A percentile compares a stretch with the other conserved stretches of the same genome.
Evolutionary conservation across 2,329 filamentous ascomycete species (phyloP).

Genomic region (Beauveria australis): DNA sequence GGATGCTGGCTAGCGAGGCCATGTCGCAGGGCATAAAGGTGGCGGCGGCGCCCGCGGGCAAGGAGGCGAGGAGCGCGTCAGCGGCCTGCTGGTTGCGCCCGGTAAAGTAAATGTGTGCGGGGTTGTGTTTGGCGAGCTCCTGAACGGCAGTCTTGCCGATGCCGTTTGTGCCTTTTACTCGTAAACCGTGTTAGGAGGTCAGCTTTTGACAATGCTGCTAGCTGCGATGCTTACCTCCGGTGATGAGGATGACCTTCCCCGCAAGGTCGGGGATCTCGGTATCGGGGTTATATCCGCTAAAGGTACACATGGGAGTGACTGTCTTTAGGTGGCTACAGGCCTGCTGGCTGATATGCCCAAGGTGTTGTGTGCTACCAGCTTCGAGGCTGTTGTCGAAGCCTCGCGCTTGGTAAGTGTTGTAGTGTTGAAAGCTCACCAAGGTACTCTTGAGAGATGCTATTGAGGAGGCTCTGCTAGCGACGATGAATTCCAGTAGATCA

Average conservation of each 20-base stretch:
- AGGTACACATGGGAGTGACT: not conserved
- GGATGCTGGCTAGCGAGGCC: conserved; percentile 39
- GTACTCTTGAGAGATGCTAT: not conserved
- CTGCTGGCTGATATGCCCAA: not conserved
- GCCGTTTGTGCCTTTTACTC: conserved; percentile 25
- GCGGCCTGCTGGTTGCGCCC: conserved; percentile 38
- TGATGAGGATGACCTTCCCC: conserved; percentile 42
- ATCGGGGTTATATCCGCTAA: conserved; percentile 25
- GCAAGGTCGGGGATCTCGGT: conserved; percentile 35
- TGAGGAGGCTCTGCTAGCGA: not conserved
- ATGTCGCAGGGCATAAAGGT: conserved; percentile 39
- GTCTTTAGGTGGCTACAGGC: not conserved
- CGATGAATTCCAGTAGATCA: not conserved
- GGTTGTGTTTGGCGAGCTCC: conserved; percentile 31
- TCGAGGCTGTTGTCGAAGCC: not conserved
- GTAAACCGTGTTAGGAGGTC: not conserved
- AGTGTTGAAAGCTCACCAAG: not conserved
- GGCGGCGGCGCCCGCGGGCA: conserved; percentile 3
- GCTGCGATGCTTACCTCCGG: conserved; percentile 31
- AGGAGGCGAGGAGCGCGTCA: conserved; percentile 33
- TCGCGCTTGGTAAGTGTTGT: not conserved
- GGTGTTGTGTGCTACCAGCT: not conserved
- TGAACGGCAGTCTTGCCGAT: conserved; percentile 21
- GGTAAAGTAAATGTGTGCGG: conserved; percentile 45
- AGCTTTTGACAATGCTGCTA: not conserved